A percentile compares a stretch with the other conserved stretches of the same genome.
These are phyloP conservation scores for Podila clonocystis DNA, from an alignment of 192 early-diverging fungal species.

Conservation along the genomic window DNA sequence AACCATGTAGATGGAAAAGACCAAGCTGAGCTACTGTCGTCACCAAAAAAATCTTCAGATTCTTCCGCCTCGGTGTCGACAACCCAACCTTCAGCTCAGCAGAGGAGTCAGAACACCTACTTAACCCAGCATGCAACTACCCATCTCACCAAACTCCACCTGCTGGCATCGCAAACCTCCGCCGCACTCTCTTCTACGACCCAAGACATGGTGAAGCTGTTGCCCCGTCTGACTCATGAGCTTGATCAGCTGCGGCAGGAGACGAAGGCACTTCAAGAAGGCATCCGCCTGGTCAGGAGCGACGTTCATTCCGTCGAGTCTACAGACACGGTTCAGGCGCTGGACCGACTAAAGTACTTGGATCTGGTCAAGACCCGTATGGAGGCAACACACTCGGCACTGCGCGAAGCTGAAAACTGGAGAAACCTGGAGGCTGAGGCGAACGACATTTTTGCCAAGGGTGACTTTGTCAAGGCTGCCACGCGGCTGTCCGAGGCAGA, in stretches of 20 bases:
- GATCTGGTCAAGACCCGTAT: conserved; percentile 76
- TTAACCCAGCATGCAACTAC: conserved; percentile 58
- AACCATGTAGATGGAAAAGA: conserved; percentile 8
- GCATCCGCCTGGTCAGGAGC: conserved; percentile 54
- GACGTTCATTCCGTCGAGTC: conserved; percentile 60
- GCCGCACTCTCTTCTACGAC: conserved; percentile 59
- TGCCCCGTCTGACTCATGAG: conserved; percentile 72
- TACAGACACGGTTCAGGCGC: conserved; percentile 48
- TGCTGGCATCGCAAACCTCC: conserved; percentile 66
- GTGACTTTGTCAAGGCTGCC: conserved; percentile 72
- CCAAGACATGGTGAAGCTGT: conserved; percentile 64
- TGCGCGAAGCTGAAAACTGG: conserved; percentile 86
- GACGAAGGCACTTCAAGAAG: conserved; percentile 54
- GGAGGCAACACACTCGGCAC: conserved; percentile 65
- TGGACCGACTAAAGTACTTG: conserved; percentile 69
- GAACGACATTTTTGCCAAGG: conserved; percentile 64
- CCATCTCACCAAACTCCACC: conserved; percentile 68
- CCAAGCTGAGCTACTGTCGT: conserved; percentile 1
- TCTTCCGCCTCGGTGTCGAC: conserved; percentile 6
- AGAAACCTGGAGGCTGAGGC: conserved; percentile 76
- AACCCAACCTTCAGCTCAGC: not conserved
- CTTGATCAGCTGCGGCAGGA: conserved; percentile 67
- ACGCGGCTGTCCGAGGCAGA: conserved; percentile 71
- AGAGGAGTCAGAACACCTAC: conserved; percentile 20
- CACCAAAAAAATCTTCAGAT: conserved; percentile 1